Evolutionary conservation across 176 grass and related monocot species (phyloP).

Genomic region (Oryza australiensis): DNA sequence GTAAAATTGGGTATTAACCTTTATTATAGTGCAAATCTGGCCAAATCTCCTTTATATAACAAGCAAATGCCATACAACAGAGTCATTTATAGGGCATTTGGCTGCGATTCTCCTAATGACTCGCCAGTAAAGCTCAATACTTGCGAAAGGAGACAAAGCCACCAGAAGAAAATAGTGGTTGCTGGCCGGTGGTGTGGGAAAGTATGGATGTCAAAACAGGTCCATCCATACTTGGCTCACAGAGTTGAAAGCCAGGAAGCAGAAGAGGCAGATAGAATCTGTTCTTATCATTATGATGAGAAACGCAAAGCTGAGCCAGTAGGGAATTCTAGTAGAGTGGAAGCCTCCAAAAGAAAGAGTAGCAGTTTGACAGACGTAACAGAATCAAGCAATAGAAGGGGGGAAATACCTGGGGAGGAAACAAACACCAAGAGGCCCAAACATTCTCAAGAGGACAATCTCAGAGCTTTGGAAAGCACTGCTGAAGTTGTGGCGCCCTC

Average conservation of each 20-base stretch:
- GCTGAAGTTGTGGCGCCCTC: slow-evolving; percentile 31
- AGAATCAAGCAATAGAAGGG: slow-evolving; percentile 46
- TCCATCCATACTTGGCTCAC: slow-evolving; percentile 67
- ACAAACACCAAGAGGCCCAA: slow-evolving; percentile 41
- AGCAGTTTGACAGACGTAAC: not conserved
- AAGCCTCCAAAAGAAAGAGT: slow-evolving; percentile 34
- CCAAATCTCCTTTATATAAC: slow-evolving; percentile 80
- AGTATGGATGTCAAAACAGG: slow-evolving; percentile 85
- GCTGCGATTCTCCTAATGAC: slow-evolving; percentile 44
- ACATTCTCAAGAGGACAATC: slow-evolving; percentile 11
- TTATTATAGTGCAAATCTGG: slow-evolving; percentile 90
- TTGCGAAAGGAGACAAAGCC: slow-evolving; percentile 47
- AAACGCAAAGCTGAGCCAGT: slow-evolving; percentile 20
- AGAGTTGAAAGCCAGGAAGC: slow-evolving; percentile 46
- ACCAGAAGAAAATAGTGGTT: slow-evolving; percentile 65
- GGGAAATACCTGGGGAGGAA: slow-evolving; percentile 42
- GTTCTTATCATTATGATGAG: slow-evolving; percentile 11
- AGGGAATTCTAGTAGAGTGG: slow-evolving; percentile 42
- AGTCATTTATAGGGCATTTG: slow-evolving; percentile 85
- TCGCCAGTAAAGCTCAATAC: slow-evolving; percentile 51
- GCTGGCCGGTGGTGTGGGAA: slow-evolving; percentile 90
- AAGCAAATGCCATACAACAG: slow-evolving; percentile 90
- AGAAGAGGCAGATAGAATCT: slow-evolving; percentile 36
- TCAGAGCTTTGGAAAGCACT: slow-evolving; percentile 20
- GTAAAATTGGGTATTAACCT: slow-evolving; percentile 97